Percentiles rank a stretch among this genome's conserved stretches.
Evolutionary conservation across 2,329 filamentous ascomycete genomes (phyloP).

Genomic region (Ascomycota sp.): DNA sequence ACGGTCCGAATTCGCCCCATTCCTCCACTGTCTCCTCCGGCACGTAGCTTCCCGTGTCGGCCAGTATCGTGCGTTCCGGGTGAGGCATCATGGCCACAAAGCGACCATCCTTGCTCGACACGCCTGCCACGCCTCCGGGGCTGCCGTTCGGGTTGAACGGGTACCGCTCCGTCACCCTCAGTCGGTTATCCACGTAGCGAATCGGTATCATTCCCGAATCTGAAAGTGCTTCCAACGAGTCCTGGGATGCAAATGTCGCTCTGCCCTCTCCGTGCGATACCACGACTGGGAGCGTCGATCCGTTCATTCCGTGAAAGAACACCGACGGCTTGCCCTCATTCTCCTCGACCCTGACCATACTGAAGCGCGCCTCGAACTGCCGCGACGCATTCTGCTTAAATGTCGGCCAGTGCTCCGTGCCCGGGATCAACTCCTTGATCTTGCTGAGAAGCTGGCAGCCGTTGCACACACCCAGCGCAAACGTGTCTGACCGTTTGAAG

Average conservation of each 20-base stretch:
- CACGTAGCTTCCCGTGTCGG: conserved; percentile 57
- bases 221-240: conserved; percentile 32
- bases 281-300: conserved; percentile 63
- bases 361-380: conserved; percentile 76
- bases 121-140: conserved; percentile 60
- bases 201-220: conserved; percentile 52
- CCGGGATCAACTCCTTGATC: conserved; percentile 61
- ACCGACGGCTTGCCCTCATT: conserved; percentile 40
- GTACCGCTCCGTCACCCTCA: conserved; percentile 58
- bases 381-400: conserved; percentile 72
- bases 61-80: conserved; percentile 73
- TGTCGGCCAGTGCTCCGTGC: conserved; percentile 63
- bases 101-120: conserved; percentile 56
- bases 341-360: conserved; percentile 60
- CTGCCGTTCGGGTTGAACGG: conserved; percentile 78
- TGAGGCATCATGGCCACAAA: conserved; percentile 87
- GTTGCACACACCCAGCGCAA: conserved; percentile 87
- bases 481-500: conserved; percentile 77
- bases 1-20: conserved; percentile 70
- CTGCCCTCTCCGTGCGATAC: conserved; percentile 85
- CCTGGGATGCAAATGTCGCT: conserved; percentile 43
- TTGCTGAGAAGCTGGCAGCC: conserved; percentile 88
- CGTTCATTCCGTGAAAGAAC: conserved; percentile 77
- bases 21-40: conserved; percentile 35
- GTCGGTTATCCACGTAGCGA: conserved; percentile 67